phyloP scores from a whole-genome alignment of 2,329 filamentous ascomycete genomes.

The Claviceps sorghi region DNA sequence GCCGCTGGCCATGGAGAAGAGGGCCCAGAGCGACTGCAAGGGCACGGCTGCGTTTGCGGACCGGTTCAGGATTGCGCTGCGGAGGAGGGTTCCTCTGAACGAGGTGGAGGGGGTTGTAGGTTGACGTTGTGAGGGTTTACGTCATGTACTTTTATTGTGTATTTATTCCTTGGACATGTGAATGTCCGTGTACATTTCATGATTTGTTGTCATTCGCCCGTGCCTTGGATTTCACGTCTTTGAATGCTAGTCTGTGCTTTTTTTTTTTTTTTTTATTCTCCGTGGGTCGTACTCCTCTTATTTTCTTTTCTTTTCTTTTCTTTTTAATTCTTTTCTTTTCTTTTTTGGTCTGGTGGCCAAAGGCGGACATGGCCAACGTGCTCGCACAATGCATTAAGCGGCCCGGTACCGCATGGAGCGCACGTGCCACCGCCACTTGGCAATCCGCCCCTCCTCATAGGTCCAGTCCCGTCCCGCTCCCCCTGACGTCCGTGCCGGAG shows the following conservation, averaged over 20 bases:
- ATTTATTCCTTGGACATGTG: no score
- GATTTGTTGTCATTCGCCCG: neutral
- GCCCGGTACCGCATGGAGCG: neutral
- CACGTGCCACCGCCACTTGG: neutral
- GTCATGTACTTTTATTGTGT: no score
- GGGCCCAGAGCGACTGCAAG: conserved; percentile 37
- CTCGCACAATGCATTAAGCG: no score
- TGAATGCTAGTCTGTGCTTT: no score
- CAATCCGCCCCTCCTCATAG: neutral
- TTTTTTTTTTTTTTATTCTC: no score
- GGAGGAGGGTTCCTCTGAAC: conserved; percentile 14
- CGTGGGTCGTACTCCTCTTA: no score
- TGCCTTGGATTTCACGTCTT: neutral
- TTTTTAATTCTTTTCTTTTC: no score
- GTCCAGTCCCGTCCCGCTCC: neutral
- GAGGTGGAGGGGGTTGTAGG: neutral
- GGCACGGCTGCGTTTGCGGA: conserved; percentile 38
- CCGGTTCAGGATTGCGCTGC: conserved; percentile 34
- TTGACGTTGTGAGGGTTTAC: no score
- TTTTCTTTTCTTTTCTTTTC: no score
- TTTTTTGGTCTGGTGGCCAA: no score
- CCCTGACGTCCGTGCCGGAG: neutral
- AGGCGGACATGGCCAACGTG: no score
- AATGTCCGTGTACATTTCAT: no score
- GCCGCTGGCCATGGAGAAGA: conserved; percentile 40